Evolutionary conservation across 2,329 filamentous ascomycete genomes (phyloP).

Genomic region (Emergomyces pasteurianus): DNA sequence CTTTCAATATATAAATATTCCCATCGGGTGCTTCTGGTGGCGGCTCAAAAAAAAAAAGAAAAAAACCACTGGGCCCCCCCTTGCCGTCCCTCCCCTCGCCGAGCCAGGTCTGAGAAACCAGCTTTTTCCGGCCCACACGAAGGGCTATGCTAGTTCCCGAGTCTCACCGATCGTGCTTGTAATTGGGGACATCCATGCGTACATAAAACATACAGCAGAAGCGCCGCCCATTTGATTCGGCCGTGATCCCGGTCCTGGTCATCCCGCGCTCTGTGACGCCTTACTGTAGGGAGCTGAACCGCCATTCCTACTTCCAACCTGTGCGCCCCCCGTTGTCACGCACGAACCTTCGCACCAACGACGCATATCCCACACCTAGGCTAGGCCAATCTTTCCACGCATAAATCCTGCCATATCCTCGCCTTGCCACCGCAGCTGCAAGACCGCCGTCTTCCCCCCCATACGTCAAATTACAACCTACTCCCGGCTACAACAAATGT

Average conservation of each 20-base stretch:
- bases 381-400: not conserved
- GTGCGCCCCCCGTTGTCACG: not conserved
- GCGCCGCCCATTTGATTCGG: constrained; percentile 1
- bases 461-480: no score
- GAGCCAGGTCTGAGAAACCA: not conserved
- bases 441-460: not conserved
- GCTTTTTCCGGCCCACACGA: not conserved
- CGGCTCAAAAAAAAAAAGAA: not conserved
- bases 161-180: not conserved
- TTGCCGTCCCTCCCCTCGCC: not conserved
- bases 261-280: not conserved
- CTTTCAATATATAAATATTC: not conserved
- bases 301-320: not conserved
- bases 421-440: constrained; percentile 3
- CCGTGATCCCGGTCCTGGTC: not conserved
- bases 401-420: constrained; percentile 1
- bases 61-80: no score
- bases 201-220: not conserved
- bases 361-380: not conserved
- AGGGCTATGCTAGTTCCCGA: constrained; percentile 3
- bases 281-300: not conserved
- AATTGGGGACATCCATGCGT: not conserved
- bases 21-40: not conserved
- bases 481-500: constrained; percentile 23
- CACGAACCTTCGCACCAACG: not conserved